These are phyloP conservation scores for Dicorynia guianensis DNA, from an alignment of 306 rosid species.

Conservation along the genomic window DNA sequence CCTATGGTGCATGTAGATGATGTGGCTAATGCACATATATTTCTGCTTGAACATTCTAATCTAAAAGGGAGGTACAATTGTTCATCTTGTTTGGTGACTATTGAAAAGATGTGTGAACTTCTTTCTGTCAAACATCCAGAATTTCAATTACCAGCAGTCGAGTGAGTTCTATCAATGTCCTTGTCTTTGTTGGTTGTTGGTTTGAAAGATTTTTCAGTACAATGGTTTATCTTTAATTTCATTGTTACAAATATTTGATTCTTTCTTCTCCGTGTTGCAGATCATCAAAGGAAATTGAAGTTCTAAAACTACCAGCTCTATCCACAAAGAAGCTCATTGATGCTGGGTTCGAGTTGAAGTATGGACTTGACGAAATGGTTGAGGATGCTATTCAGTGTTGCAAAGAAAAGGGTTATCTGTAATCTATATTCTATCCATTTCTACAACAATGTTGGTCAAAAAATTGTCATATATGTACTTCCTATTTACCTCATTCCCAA, in stretches of 20 bases:
- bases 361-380: conserved; percentile 51
- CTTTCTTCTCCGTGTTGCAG: conserved; percentile 14
- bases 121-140: conserved; percentile 32
- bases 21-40: conserved; percentile 63
- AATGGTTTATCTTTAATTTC: too few relatives aligned
- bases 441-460: too few relatives aligned
- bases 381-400: conserved; percentile 40
- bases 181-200: too few relatives aligned
- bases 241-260: background rate
- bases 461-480: too few relatives aligned
- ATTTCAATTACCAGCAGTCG: conserved; percentile 50
- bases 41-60: conserved; percentile 59
- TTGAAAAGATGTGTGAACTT: conserved; percentile 43
- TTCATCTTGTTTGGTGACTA: conserved; percentile 44
- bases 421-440: background rate
- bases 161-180: conserved; percentile 53
- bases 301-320: background rate
- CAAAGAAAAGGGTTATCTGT: too few relatives aligned
- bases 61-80: conserved; percentile 71
- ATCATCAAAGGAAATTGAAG: conserved; percentile 31
- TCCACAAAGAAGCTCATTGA: conserved; percentile 53
- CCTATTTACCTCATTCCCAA: too few relatives aligned
- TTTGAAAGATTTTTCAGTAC: too few relatives aligned
- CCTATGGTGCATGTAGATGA: conserved; percentile 74
- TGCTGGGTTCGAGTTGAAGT: conserved; percentile 47